Evolutionary conservation across 2,329 filamentous ascomycete species (phyloP).

Genomic region (Venturia oleaginea): DNA sequence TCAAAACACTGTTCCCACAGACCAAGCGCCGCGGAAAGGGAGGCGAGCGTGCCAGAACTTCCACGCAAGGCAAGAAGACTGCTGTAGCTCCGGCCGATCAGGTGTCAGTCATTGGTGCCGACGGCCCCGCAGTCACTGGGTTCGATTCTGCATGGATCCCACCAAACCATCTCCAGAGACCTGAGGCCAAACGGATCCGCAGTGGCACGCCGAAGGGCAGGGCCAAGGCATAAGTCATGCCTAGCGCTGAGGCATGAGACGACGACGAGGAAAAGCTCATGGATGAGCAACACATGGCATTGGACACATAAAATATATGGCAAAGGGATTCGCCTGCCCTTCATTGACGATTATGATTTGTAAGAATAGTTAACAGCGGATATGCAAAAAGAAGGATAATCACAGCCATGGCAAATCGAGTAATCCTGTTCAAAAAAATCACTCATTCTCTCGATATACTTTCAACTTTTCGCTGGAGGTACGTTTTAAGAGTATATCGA

Average conservation of each 20-base stretch:
- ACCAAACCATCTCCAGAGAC: constrained; percentile 77
- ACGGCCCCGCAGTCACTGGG: constrained; percentile 59
- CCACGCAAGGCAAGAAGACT: constrained; percentile 51
- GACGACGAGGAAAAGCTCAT: background rate
- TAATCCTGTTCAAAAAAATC: no score
- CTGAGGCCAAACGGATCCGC: constrained; percentile 56
- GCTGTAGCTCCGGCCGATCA: constrained; percentile 54
- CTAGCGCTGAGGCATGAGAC: background rate
- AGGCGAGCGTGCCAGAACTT: constrained; percentile 56
- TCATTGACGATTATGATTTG: no score
- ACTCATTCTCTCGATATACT: no score
- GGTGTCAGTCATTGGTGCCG: constrained; percentile 56
- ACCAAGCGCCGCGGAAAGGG: constrained; percentile 51
- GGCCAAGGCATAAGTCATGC: background rate
- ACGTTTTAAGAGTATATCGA: no score
- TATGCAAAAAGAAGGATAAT: no score
- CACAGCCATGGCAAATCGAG: no score
- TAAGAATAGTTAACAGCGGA: no score
- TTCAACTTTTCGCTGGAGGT: no score
- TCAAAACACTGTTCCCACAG: constrained; percentile 91
- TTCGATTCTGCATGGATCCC: constrained; percentile 96
- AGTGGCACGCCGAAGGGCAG: constrained; percentile 34
- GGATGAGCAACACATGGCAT: background rate
- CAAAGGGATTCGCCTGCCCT: no score
- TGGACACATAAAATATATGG: no score